phyloP scores from a whole-genome alignment of 495 filamentous ascomycete genomes.

The Hypoxylon crocopeplum region DNA sequence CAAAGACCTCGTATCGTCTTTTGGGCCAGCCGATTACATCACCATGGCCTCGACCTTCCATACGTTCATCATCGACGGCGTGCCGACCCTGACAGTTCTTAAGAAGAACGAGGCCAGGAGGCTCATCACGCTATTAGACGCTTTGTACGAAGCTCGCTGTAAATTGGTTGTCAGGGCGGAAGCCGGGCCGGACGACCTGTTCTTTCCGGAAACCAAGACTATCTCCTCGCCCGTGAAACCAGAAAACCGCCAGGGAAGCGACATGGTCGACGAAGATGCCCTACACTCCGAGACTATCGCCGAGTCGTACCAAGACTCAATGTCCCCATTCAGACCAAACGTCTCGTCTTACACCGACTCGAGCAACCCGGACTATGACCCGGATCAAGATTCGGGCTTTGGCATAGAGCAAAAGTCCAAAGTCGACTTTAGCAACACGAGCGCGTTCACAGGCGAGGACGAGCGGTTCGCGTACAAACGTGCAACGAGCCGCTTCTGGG shows the following conservation, averaged over 20 bases:
- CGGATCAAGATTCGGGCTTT: slow-evolving; percentile 58
- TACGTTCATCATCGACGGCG: slow-evolving; percentile 66
- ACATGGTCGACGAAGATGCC: slow-evolving; percentile 52
- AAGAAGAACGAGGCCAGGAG: slow-evolving; percentile 76
- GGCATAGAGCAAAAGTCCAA: slow-evolving; percentile 38
- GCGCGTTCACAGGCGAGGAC: slow-evolving; percentile 72
- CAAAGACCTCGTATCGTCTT: slow-evolving; percentile 60
- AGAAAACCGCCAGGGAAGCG: slow-evolving; percentile 13
- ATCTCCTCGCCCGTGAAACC: not conserved
- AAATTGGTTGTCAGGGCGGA: slow-evolving; percentile 65
- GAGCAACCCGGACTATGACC: slow-evolving; percentile 48
- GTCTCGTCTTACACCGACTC: slow-evolving; percentile 61
- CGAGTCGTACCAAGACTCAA: slow-evolving; percentile 72
- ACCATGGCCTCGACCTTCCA: slow-evolving; percentile 73
- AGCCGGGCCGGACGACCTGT: slow-evolving; percentile 67
- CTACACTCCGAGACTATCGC: slow-evolving; percentile 72
- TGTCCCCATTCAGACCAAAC: slow-evolving; percentile 75
- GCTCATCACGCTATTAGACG: slow-evolving; percentile 75
- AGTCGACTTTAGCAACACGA: slow-evolving; percentile 61
- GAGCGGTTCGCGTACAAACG: slow-evolving; percentile 76
- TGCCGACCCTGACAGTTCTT: slow-evolving; percentile 62
- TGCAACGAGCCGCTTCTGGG: slow-evolving; percentile 71
- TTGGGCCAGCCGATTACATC: slow-evolving; percentile 77
- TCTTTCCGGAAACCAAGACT: slow-evolving; percentile 66
- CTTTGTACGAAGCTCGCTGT: slow-evolving; percentile 73